phyloP scores from a whole-genome alignment of 805 yeast genomes.

The Pichia nakasei region DNA sequence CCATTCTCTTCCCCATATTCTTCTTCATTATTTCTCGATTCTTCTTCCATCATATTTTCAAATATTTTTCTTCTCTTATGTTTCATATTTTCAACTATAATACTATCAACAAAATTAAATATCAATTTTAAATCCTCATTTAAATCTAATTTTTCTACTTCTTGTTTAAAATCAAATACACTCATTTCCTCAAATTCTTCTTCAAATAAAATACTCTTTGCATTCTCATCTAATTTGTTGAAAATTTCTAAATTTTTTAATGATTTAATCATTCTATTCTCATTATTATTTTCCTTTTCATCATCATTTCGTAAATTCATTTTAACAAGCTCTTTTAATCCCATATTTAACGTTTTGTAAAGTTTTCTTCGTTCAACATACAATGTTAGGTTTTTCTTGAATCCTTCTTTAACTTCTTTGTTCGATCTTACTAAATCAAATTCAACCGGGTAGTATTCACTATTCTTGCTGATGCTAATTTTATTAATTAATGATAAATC shows the following conservation, averaged over 20 bases:
- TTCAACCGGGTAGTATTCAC: constrained; percentile 45
- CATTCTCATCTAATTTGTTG: constrained; percentile 16
- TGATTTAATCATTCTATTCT: constrained; percentile 2
- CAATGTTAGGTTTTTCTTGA: constrained; percentile 37
- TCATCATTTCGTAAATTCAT: constrained; percentile 1
- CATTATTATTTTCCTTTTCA: neutral
- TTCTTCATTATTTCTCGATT: neutral
- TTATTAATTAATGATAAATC: constrained; percentile 38
- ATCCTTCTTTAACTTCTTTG: constrained; percentile 26
- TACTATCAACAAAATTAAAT: constrained; percentile 51
- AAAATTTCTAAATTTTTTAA: constrained; percentile 17
- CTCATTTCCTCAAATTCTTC: constrained; percentile 16
- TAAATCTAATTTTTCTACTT: constrained; percentile 35
- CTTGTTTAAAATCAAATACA: constrained; percentile 48
- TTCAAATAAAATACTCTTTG: constrained; percentile 12
- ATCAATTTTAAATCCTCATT: constrained; percentile 48
- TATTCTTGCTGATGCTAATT: constrained; percentile 31
- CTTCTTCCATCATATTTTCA: neutral
- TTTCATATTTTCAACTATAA: constrained; percentile 8
- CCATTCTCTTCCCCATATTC: constrained; percentile 13
- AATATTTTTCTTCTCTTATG: constrained; percentile 8
- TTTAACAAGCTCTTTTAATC: constrained; percentile 12
- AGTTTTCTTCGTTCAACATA: constrained; percentile 42
- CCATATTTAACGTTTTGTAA: constrained; percentile 25
- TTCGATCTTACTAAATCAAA: constrained; percentile 31